A percentile compares a stretch with the other conserved stretches of the same genome.
Conservation (phyloP, 495 filamentous ascomycete species). For the Aspergillus ostianus region DNA sequence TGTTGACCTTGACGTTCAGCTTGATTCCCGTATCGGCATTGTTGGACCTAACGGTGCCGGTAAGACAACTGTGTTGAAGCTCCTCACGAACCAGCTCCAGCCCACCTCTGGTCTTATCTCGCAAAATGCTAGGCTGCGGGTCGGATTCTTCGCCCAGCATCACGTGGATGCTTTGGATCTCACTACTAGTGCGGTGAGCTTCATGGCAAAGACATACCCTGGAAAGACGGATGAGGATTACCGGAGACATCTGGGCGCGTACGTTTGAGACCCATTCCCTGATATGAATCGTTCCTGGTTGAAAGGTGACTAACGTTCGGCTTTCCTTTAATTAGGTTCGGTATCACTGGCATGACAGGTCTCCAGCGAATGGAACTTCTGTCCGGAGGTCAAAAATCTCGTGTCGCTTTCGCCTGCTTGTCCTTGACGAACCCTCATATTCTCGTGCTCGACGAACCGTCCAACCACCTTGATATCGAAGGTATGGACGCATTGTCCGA, state of each 20-base stretch:
- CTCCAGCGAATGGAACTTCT: slow-evolving; percentile 93
- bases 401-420: slow-evolving; percentile 94
- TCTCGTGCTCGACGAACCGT: slow-evolving; percentile 95
- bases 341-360: slow-evolving; percentile 96
- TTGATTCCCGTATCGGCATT: slow-evolving; percentile 97
- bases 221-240: slow-evolving; percentile 96
- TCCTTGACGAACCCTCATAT: slow-evolving; percentile 94
- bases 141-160: slow-evolving; percentile 98
- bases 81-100: slow-evolving; percentile 82
- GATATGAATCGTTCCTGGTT: background rate
- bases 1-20: slow-evolving; percentile 93
- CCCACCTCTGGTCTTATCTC: slow-evolving; percentile 81
- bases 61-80: slow-evolving; percentile 94
- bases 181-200: slow-evolving; percentile 81
- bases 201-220: slow-evolving; percentile 91
- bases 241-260: slow-evolving; percentile 86
- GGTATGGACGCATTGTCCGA: slow-evolving; percentile 94
- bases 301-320: slow-evolving; percentile 10
- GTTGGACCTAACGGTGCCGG: slow-evolving; percentile 98
- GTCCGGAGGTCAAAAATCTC: slow-evolving; percentile 97
- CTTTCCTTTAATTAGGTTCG: slow-evolving; percentile 55
- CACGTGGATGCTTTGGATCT: slow-evolving; percentile 97
- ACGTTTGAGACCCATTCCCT: slow-evolving; percentile 19
- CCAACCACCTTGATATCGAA: slow-evolving; percentile 98
- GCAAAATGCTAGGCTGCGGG: slow-evolving; percentile 77